A percentile compares a stretch with the other conserved stretches of the same genome.
phyloP scores from a whole-genome alignment of 257 asterid genomes.

The Handroanthus guayacan region DNA sequence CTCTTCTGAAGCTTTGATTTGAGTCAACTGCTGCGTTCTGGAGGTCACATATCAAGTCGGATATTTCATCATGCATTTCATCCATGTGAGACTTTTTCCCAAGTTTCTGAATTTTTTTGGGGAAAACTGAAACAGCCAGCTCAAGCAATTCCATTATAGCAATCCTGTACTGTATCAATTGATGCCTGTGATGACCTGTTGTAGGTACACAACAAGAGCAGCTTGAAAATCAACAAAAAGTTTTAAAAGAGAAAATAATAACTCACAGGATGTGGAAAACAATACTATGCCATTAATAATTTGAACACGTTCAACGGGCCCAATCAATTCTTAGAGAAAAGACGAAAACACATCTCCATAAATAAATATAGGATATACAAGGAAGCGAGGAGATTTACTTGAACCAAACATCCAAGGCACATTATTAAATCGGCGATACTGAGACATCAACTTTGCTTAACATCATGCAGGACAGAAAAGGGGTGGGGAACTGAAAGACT shows the following conservation, averaged over 20 bases:
- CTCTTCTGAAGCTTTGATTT: slow-evolving; percentile 79
- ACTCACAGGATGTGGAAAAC: not conserved
- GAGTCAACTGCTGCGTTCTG: slow-evolving; percentile 91
- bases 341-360: too few relatives aligned
- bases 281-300: not conserved
- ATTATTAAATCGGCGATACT: too few relatives aligned
- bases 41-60: slow-evolving; percentile 82
- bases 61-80: slow-evolving; percentile 58
- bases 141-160: slow-evolving; percentile 69
- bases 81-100: slow-evolving; percentile 61
- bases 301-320: not conserved
- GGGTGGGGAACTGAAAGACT: too few relatives aligned
- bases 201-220: slow-evolving; percentile 13
- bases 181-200: slow-evolving; percentile 65
- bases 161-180: slow-evolving; percentile 54
- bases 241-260: not conserved
- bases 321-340: not conserved
- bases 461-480: too few relatives aligned
- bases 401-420: too few relatives aligned
- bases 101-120: slow-evolving; percentile 61
- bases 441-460: too few relatives aligned
- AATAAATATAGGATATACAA: too few relatives aligned
- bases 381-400: too few relatives aligned
- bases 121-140: slow-evolving; percentile 63
- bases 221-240: not conserved